Base-by-base conservation (phyloP, 257 asterid genomes). In the Jacaranda copaia region DNA sequence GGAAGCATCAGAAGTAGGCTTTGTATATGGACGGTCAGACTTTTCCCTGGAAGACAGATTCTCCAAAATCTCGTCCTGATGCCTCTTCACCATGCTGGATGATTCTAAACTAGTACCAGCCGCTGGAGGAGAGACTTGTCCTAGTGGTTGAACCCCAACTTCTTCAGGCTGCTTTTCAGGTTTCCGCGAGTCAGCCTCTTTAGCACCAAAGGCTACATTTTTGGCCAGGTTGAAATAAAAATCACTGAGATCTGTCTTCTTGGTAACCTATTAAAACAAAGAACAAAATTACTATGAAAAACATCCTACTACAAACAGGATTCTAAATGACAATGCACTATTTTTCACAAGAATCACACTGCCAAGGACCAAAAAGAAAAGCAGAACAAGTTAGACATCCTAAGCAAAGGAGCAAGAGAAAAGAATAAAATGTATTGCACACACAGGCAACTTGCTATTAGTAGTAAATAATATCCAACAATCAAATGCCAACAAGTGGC, bases 181-280 rank as follows among this genome's bases (percentile, higher is more conserved):
- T 80, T 85, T 87, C 72, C 59, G 73, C n/a, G 77, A 71, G 79
- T 75, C 87, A 7, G 88, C 85, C 62, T 82, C 91, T 76, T 81
- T 82, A 67, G 90, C 92, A 51, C 99, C 99, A 82, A 87, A 93
- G n/a, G 98, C 96, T 49, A 89, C 89, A 65, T 94, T 94, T 74
- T 91, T 92, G 19, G 79, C 45, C 58, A 92, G 89, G 86, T 82
- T 91, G 86, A 89, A 94, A 84, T 94, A 94, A 77, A 94, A 92
- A 68, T 94, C 97, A n/a, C 81, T 84, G 76, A 94, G 78, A 79
- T 94, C 98, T 1, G 81, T 68, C 87, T 94, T 92, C 88, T 91
- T 94, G 25, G 98, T 94, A 66, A 94, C 98, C 98, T 94, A 72
- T 42, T 45, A 66, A 61, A 48, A 67, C 5, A 59, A 82, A 32